Conservation (phyloP, 306 rosid species). For the Abrus pulchellus region DNA sequence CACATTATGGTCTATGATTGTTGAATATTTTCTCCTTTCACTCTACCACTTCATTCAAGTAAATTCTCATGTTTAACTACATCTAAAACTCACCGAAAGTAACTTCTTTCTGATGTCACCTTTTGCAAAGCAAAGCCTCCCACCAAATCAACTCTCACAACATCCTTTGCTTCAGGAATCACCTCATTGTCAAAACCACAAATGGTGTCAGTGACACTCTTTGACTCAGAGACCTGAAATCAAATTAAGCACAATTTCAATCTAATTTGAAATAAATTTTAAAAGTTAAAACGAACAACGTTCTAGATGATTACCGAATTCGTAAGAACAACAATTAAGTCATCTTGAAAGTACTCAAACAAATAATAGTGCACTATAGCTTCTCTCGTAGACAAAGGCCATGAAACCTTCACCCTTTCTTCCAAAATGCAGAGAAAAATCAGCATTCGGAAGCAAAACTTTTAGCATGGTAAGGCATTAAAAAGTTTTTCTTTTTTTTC, state of each 20-base stretch:
- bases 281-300: not conserved
- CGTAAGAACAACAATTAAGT: conserved; percentile 71
- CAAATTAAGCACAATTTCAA: conserved; percentile 33
- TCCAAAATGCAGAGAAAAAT: conserved; percentile 66
- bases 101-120: conserved; percentile 76
- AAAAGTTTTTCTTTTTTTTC: not conserved
- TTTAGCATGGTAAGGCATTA: not conserved
- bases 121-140: conserved; percentile 91
- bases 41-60: conserved; percentile 8
- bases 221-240: conserved; percentile 66
- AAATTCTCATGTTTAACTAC: conserved; percentile 1
- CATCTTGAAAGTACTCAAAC: conserved; percentile 85
- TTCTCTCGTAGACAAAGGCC: conserved; percentile 90
- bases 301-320: conserved; percentile 64
- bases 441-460: conserved; percentile 47
- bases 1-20: not conserved
- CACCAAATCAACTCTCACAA: conserved; percentile 73
- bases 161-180: conserved; percentile 72
- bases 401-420: conserved; percentile 88
- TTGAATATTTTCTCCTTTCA: conserved; percentile 6
- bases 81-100: conserved; percentile 75
- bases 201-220: conserved; percentile 47
- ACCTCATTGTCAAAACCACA: conserved; percentile 57
- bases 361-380: conserved; percentile 73
- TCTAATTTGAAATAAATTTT: conserved; percentile 18